Percentiles rank a stretch among this genome's conserved stretches.
Evolutionary conservation across 805 yeast genomes (phyloP).

Genomic region (Lipomyces lipofer): DNA sequence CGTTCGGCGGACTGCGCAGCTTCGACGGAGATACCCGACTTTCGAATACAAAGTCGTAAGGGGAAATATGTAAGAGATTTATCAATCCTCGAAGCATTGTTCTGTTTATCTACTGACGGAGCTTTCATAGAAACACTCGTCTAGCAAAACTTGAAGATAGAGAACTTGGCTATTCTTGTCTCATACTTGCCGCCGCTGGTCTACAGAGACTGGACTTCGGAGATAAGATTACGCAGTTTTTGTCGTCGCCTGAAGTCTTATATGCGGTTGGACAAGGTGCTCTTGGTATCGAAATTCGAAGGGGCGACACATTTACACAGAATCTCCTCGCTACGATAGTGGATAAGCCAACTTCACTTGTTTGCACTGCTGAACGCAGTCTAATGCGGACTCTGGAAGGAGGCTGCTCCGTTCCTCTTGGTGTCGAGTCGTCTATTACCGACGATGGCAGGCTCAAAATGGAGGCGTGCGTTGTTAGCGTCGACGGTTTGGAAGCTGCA

Average conservation of each 20-base stretch:
- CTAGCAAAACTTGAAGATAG: constrained; percentile 75
- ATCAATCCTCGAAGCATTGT: constrained; percentile 27
- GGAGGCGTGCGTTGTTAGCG: constrained; percentile 63
- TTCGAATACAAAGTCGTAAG: constrained; percentile 80
- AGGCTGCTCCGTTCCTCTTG: constrained; percentile 97
- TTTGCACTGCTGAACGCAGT: constrained; percentile 87
- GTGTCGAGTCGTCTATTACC: constrained; percentile 55
- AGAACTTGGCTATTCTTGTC: constrained; percentile 54
- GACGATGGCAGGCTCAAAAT: constrained; percentile 15
- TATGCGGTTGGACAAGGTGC: constrained; percentile 99
- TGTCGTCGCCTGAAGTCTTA: constrained; percentile 78
- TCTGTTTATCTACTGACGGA: background rate
- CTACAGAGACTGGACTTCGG: constrained; percentile 69
- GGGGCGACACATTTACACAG: constrained; percentile 59
- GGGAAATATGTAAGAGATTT: constrained; percentile 55
- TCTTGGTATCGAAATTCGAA: constrained; percentile 84
- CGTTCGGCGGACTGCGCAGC: constrained; percentile 88
- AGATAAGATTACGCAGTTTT: constrained; percentile 69
- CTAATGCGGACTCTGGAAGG: constrained; percentile 89
- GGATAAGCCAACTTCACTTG: constrained; percentile 62
- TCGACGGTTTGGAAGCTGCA: constrained; percentile 74
- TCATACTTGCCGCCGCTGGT: constrained; percentile 92
- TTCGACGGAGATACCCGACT: constrained; percentile 73
- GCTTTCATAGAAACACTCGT: constrained; percentile 58
- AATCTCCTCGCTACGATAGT: constrained; percentile 64